Conservation (phyloP, 2,329 filamentous ascomycete genomes). For the Coniochaeta pulveracea region DNA sequence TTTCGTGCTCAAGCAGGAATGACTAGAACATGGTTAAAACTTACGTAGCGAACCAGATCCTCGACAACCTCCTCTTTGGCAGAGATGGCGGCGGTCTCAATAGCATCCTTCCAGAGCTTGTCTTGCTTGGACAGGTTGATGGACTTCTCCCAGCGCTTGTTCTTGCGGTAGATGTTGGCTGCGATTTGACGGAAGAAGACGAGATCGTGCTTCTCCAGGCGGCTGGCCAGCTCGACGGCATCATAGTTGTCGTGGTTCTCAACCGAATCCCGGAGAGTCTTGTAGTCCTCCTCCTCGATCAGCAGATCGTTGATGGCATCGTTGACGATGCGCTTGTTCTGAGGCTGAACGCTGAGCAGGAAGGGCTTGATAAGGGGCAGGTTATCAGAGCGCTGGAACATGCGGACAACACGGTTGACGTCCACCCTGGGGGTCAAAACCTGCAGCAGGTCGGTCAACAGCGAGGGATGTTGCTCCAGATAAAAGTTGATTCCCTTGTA, state of each 20-base stretch:
- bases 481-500: slow-evolving; percentile 97
- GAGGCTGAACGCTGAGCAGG: slow-evolving; percentile 86
- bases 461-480: slow-evolving; percentile 88
- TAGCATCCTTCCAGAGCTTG: slow-evolving; percentile 98
- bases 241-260: slow-evolving; percentile 99
- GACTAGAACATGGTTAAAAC: slow-evolving; percentile 29
- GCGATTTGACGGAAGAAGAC: slow-evolving; percentile 99
- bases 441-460: slow-evolving; percentile 92
- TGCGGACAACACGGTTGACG: slow-evolving; percentile 96
- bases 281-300: slow-evolving; percentile 98
- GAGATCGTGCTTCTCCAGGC: slow-evolving; percentile 92
- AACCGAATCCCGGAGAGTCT: slow-evolving; percentile 93
- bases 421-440: slow-evolving; percentile 87
- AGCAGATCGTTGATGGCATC: slow-evolving; percentile 95
- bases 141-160: slow-evolving; percentile 99
- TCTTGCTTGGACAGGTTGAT: slow-evolving; percentile 97
- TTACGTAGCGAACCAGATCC: slow-evolving; percentile 91
- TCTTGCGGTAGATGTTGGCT: slow-evolving; percentile 97
- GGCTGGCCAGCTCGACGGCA: slow-evolving; percentile 79
- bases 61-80: slow-evolving; percentile 86
- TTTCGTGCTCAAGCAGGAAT: slow-evolving; percentile 18
- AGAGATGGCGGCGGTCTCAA: slow-evolving; percentile 92
- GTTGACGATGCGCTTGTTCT: slow-evolving; percentile 98
- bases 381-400: slow-evolving; percentile 98
- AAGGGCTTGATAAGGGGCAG: slow-evolving; percentile 98